Evolutionary conservation across 106 monocot genomes (phyloP).

Genomic region (Vanilla planifolia): DNA sequence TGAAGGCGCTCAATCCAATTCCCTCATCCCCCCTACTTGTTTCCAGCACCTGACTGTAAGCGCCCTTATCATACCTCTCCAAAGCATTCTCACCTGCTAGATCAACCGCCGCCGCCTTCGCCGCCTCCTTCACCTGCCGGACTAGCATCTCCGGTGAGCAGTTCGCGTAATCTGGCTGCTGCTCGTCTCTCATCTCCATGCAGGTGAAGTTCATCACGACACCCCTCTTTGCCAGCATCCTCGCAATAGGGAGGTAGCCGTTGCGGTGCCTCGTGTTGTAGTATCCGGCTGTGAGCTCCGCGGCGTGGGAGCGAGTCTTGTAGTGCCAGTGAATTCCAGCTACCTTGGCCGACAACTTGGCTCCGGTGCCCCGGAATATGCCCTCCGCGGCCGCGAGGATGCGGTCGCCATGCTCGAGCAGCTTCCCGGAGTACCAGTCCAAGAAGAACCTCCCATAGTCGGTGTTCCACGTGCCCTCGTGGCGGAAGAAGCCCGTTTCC

Average conservation of each 20-base stretch:
- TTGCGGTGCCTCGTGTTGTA: constrained; percentile 69
- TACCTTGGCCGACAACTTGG: constrained; percentile 53
- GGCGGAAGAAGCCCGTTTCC: constrained; percentile 67
- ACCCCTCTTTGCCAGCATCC: constrained; percentile 35
- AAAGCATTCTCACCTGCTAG: constrained; percentile 84
- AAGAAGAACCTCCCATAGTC: constrained; percentile 83
- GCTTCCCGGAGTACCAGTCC: constrained; percentile 63
- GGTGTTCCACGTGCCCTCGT: constrained; percentile 67
- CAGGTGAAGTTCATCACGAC: constrained; percentile 74
- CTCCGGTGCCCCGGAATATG: constrained; percentile 44
- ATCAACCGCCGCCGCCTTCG: constrained; percentile 23
- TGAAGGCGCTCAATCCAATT: constrained; percentile 51
- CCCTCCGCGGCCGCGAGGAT: constrained; percentile 42
- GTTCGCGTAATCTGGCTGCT: constrained; percentile 42
- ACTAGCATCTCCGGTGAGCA: constrained; percentile 63
- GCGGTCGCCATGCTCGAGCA: constrained; percentile 59
- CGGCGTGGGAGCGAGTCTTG: constrained; percentile 58
- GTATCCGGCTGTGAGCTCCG: constrained; percentile 83
- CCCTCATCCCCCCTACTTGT: constrained; percentile 23
- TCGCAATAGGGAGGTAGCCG: constrained; percentile 54
- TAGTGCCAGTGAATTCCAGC: constrained; percentile 96
- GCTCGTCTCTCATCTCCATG: constrained; percentile 78
- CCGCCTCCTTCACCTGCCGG: constrained; percentile 44
- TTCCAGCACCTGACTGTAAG: constrained; percentile 45
- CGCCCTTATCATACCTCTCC: constrained; percentile 61